Evolutionary conservation across 2,329 filamentous ascomycete genomes (phyloP).

Genomic region (Aspergillus sp.): DNA sequence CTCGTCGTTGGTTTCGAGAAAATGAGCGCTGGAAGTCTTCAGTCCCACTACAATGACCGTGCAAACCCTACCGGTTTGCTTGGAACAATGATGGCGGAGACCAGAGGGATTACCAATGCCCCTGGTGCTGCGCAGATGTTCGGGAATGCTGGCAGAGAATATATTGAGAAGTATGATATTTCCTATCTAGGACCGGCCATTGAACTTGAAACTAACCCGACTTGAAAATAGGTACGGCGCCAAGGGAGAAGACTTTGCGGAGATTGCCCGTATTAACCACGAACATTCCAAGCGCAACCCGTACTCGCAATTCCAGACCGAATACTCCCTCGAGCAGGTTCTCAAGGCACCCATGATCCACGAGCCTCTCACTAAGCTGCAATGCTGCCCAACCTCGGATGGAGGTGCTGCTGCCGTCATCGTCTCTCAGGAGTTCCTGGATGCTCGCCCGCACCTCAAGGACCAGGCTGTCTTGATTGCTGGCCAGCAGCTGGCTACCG

Average conservation of each 20-base stretch:
- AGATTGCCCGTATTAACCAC: conserved; percentile 91
- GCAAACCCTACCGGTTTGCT: conserved; percentile 72
- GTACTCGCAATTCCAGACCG: conserved; percentile 94
- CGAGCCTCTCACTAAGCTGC: conserved; percentile 89
- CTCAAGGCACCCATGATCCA: conserved; percentile 71
- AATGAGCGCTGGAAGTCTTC: conserved; percentile 89
- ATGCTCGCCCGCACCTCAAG: conserved; percentile 75
- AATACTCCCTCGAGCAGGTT: conserved; percentile 84
- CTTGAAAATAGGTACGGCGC: conserved; percentile 67
- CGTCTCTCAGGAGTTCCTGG: conserved; percentile 83
- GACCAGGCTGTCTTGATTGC: conserved; percentile 83
- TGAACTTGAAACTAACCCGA: background rate
- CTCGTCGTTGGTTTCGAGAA: conserved; percentile 96
- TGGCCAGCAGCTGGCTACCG: conserved; percentile 82
- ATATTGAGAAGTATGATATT: conserved; percentile 75
- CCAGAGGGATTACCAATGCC: conserved; percentile 73
- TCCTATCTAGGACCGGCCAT: background rate
- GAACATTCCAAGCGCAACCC: conserved; percentile 87
- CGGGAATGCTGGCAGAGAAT: conserved; percentile 87
- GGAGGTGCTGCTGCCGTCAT: conserved; percentile 84
- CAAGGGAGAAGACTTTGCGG: conserved; percentile 78
- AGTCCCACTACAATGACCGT: conserved; percentile 79
- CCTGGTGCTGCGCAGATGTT: conserved; percentile 91
- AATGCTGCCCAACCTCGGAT: conserved; percentile 96
- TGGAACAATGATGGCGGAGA: conserved; percentile 74